Evolutionary conservation across 2,329 filamentous ascomycete species (phyloP).

Genomic region (Ophiosphaerella narmari): DNA sequence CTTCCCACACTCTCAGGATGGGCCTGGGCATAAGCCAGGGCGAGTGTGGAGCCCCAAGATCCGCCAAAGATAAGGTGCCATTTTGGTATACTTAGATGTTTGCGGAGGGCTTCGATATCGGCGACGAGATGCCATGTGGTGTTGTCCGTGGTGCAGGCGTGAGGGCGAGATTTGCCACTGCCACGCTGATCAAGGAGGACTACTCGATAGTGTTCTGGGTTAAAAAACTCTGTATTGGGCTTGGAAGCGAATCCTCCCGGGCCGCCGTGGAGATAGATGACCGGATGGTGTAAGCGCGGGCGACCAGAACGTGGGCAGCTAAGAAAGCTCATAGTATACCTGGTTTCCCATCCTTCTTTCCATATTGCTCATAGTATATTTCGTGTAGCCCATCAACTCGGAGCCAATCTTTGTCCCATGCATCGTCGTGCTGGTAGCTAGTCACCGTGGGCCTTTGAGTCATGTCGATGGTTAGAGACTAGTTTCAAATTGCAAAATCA

Average conservation of each 20-base stretch:
- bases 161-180: conserved; percentile 50
- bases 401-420: conserved; percentile 42
- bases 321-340: conserved; percentile 26
- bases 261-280: conserved; percentile 53
- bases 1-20: conserved; percentile 47
- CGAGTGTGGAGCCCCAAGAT: conserved; percentile 55
- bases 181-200: conserved; percentile 56
- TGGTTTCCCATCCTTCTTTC: conserved; percentile 45
- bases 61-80: conserved; percentile 56
- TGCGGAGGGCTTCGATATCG: conserved; percentile 53
- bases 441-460: neutral
- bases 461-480: no score
- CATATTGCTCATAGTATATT: conserved; percentile 48
- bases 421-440: conserved; percentile 40
- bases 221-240: conserved; percentile 49
- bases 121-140: conserved; percentile 51
- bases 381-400: conserved; percentile 42
- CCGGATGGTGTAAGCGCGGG: conserved; percentile 9
- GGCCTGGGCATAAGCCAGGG: conserved; percentile 51
- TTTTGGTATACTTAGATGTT: conserved; percentile 49
- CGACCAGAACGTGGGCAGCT: neutral
- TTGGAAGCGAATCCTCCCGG: conserved; percentile 47
- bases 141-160: conserved; percentile 50
- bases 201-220: conserved; percentile 51
- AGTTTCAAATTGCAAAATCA: no score